Evolutionary conservation across 2,329 filamentous ascomycete genomes (phyloP), one percentile per base, ranked within the genome.

Genomic region (Hypoxylon sp.): DNA sequence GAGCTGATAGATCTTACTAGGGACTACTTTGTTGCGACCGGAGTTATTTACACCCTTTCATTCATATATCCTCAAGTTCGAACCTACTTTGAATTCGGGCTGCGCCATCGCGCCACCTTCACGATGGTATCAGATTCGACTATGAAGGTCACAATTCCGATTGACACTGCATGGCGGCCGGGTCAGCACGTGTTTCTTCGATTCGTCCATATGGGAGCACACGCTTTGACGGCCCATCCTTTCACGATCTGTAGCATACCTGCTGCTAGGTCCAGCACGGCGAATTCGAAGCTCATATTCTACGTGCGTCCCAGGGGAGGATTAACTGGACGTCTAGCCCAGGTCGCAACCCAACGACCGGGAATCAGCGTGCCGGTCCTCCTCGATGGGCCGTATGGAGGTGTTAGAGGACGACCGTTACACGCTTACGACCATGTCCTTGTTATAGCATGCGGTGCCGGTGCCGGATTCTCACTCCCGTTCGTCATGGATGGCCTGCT

Each of bases 1-100:
- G 43, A n/a, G 11, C 23, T 48, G 10, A 55, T 21, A 9, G 43
- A 20, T 9, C 2, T 33, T 20, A 11, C 4, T 26, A 80, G 81
- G 81, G 80, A 87, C 71, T 87, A 87, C 67, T 86, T 87, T 67
- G 81, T 88, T 59, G 84, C 80, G 1, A 78, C 80, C 0, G 83
- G 73, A 7, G 76, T 79, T 0, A 63, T 87, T 5, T 87, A 85
- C 67, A 66, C 79, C 0, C 64, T 79, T 2, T 79, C 74, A 33
- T 79, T 78, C 58, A 60, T 79, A 6, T 79, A 79, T 54, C 70
- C 78, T 0, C 75, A 78, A 55, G 71, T 79, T 40, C 73, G 77
- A 11, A 82, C 79, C 1, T 79, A 73, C 52, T 75, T 85, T 48
- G 75, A 81, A 58, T 75, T 84, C 63, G 82, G 83, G n/a, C 49